A percentile compares a stretch with the other conserved stretches of the same genome.
These are phyloP conservation scores for Senna tora DNA, from an alignment of 306 rosid species.

Conservation along the genomic window DNA sequence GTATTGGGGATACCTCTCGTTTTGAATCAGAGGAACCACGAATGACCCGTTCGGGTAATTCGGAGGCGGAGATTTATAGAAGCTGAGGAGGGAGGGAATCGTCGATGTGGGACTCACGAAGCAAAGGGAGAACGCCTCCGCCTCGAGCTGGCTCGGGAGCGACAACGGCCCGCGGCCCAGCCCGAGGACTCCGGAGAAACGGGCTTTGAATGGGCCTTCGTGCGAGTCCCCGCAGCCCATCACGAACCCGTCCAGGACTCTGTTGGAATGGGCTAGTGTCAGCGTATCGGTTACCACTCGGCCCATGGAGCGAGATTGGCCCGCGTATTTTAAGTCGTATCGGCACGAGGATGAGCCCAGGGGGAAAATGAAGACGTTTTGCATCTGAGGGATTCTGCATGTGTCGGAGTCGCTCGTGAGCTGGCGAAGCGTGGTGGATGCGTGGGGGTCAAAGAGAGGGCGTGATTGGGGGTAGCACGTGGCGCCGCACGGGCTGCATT, in stretches of 20 bases:
- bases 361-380: neutral
- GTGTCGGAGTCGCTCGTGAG: slow-evolving; percentile 37
- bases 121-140: slow-evolving; percentile 47
- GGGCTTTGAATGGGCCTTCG: slow-evolving; percentile 38
- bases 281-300: slow-evolving; percentile 35
- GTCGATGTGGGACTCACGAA: slow-evolving; percentile 11
- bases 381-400: slow-evolving; percentile 42
- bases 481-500: slow-evolving; percentile 41
- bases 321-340: slow-evolving; percentile 17
- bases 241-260: slow-evolving; percentile 25
- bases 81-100: slow-evolving; percentile 31
- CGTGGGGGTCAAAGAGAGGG: slow-evolving; percentile 29
- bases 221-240: slow-evolving; percentile 43
- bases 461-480: slow-evolving; percentile 41
- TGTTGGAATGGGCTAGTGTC: slow-evolving; percentile 20
- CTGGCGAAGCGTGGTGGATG: slow-evolving; percentile 35
- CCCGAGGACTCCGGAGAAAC: slow-evolving; percentile 43
- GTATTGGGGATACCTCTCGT: slow-evolving; percentile 37
- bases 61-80: slow-evolving; percentile 32
- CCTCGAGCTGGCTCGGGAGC: slow-evolving; percentile 44
- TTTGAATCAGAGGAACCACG: slow-evolving; percentile 37
- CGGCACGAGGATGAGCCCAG: slow-evolving; percentile 24
- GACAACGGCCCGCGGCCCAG: slow-evolving; percentile 51
- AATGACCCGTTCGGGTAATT: slow-evolving; percentile 8
- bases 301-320: slow-evolving; percentile 36